A percentile compares a stretch with the other conserved stretches of the same genome.
These are phyloP conservation scores for Ophiocordyceps sinensis DNA, from an alignment of 2,329 filamentous ascomycete species.

Conservation along the genomic window DNA sequence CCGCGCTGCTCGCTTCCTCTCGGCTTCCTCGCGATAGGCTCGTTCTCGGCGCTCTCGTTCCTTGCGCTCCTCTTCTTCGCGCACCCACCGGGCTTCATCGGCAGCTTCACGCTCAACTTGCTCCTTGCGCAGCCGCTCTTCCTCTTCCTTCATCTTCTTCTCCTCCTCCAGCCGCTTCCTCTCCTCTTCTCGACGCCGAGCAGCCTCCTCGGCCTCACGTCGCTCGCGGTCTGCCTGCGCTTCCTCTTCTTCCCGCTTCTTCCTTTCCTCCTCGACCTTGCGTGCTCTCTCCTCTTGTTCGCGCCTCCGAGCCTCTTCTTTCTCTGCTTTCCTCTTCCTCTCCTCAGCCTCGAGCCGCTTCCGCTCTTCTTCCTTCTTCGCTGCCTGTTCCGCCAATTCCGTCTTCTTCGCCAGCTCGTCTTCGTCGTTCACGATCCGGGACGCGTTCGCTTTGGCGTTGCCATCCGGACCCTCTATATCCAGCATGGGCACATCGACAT, in stretches of 20 bases:
- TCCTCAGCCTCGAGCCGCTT: slow-evolving; percentile 18
- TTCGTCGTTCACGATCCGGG: slow-evolving; percentile 23
- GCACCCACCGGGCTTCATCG: slow-evolving; percentile 32
- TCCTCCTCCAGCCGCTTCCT: slow-evolving; percentile 18
- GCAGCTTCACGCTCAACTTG: slow-evolving; percentile 32
- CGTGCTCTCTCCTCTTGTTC: slow-evolving; percentile 19
- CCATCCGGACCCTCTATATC: slow-evolving; percentile 24
- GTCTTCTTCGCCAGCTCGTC: slow-evolving; percentile 16
- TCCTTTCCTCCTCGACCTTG: slow-evolving; percentile 18
- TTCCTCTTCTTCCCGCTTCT: slow-evolving; percentile 19
- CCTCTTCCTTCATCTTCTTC: slow-evolving; percentile 21
- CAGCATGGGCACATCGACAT: slow-evolving; percentile 40
- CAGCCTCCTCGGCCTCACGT: slow-evolving; percentile 16
- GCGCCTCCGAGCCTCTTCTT: slow-evolving; percentile 9
- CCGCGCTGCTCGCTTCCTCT: slow-evolving; percentile 32
- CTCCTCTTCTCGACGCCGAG: slow-evolving; percentile 11
- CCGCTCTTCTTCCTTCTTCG: slow-evolving; percentile 14
- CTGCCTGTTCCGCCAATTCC: slow-evolving; percentile 18
- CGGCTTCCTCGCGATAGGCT: slow-evolving; percentile 28
- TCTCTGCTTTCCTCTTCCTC: slow-evolving; percentile 18
- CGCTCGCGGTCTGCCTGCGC: slow-evolving; percentile 22
- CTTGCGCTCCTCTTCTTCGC: slow-evolving; percentile 36
- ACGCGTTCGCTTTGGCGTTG: slow-evolving; percentile 11
- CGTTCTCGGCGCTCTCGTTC: slow-evolving; percentile 33
- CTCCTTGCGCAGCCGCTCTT: slow-evolving; percentile 29